A percentile compares a stretch with the other conserved stretches of the same genome.
phyloP scores from a whole-genome alignment of 805 yeast genomes.

The Pichia kluyveri region DNA sequence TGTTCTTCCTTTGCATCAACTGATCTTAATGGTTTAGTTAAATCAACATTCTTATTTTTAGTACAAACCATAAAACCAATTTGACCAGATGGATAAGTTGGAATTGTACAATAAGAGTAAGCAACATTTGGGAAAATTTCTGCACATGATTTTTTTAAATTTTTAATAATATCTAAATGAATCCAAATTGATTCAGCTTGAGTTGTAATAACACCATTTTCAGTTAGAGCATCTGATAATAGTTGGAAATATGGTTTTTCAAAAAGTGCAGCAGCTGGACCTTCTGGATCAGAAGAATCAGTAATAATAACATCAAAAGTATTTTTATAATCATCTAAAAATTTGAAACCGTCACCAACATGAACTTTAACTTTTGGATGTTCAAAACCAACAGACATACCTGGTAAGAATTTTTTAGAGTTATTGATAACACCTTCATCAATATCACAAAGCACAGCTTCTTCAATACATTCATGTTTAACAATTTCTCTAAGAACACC shows the following conservation, averaged over 20 bases:
- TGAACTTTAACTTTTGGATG: slow-evolving; percentile 88
- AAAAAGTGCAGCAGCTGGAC: slow-evolving; percentile 92
- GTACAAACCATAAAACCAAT: slow-evolving; percentile 97
- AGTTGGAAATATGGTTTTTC: slow-evolving; percentile 87
- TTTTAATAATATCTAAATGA: slow-evolving; percentile 74
- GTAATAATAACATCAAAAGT: slow-evolving; percentile 93
- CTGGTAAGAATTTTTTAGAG: slow-evolving; percentile 81
- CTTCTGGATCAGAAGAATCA: slow-evolving; percentile 97
- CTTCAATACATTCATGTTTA: slow-evolving; percentile 79
- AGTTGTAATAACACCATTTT: slow-evolving; percentile 83
- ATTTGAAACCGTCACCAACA: slow-evolving; percentile 97
- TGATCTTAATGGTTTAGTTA: slow-evolving; percentile 60
- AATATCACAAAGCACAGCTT: slow-evolving; percentile 87
- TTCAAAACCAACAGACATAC: slow-evolving; percentile 71
- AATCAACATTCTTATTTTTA: slow-evolving; percentile 58
- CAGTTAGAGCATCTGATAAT: slow-evolving; percentile 80
- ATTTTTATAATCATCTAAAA: slow-evolving; percentile 72
- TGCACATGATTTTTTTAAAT: slow-evolving; percentile 72
- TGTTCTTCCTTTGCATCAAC: slow-evolving; percentile 54
- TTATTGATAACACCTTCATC: slow-evolving; percentile 88
- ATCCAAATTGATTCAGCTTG: slow-evolving; percentile 96
- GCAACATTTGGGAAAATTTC: slow-evolving; percentile 87
- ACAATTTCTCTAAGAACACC: slow-evolving; percentile 94
- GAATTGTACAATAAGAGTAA: slow-evolving; percentile 86
- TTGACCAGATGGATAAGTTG: slow-evolving; percentile 96